phyloP scores from a whole-genome alignment of 108 stramenopile genomes.

The Discostella stelligeroides region DNA sequence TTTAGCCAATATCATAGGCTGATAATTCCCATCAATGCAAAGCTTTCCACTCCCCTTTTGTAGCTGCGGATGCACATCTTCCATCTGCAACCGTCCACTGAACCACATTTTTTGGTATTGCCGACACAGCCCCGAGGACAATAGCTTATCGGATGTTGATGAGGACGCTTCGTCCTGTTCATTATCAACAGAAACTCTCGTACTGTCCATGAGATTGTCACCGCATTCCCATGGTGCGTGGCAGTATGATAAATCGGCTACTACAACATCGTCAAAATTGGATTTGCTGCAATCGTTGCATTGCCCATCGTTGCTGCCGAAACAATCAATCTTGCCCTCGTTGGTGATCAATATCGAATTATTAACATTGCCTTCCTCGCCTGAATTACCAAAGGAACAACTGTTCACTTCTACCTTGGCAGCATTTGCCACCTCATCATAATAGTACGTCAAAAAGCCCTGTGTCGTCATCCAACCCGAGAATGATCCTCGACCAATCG shows the following conservation, averaged over 20 bases:
- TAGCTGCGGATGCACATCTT: constrained; percentile 49
- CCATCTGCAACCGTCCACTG: constrained; percentile 48
- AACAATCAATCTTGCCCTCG: constrained; percentile 31
- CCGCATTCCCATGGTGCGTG: constrained; percentile 49
- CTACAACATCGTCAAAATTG: constrained; percentile 28
- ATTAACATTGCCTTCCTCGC: constrained; percentile 15
- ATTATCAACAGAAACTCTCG: neutral
- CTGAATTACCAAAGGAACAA: constrained; percentile 67
- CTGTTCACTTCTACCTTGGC: constrained; percentile 64
- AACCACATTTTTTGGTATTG: constrained; percentile 39
- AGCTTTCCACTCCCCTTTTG: constrained; percentile 35
- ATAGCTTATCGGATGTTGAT: constrained; percentile 15
- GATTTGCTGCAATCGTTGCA: constrained; percentile 47
- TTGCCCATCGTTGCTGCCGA: constrained; percentile 18
- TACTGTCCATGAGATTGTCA: neutral
- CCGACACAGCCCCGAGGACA: constrained; percentile 39
- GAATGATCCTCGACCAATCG: constrained; percentile 46
- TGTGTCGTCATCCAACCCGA: constrained; percentile 74
- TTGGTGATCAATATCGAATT: constrained; percentile 26
- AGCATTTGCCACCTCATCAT: constrained; percentile 55
- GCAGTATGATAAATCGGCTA: constrained; percentile 48
- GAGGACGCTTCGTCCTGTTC: constrained; percentile 6
- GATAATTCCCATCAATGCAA: constrained; percentile 40
- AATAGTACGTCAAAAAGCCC: constrained; percentile 68
- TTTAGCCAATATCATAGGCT: constrained; percentile 13